Evolutionary conservation across 2,329 filamentous ascomycete species (phyloP), one percentile per base, ranked within the genome.

Genomic region (Furcasterigmium sp.): DNA sequence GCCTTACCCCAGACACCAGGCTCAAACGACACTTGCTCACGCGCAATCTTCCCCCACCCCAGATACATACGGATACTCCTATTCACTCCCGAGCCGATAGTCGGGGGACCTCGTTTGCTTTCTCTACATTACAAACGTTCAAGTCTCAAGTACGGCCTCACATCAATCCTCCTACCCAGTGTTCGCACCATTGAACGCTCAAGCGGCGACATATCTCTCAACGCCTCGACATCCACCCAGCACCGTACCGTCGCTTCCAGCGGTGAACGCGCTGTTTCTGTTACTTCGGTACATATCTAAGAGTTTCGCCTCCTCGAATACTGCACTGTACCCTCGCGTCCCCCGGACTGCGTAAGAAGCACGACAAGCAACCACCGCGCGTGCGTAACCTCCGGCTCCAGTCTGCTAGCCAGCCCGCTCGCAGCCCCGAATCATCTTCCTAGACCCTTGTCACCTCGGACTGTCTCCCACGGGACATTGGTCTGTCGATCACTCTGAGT

Each of bases 401-500:
- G 56, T 57, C 60, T 59, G 54, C 55, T 52, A 59, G 58, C 62
- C 61, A 64, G 60, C 61, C 60, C 63, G 61, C 61, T 65, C 62
- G 56, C 53, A 56, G 23, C 23, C 23, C 23, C 7, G 7, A 26
- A 26, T 26, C 23, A 7, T 17, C 13, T 34, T 6, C 30, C 55
- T 61, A 51, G 58, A 70, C 67, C 69, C 65, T 67, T 62, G 63
- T 62, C 63, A 55, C 64, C 60, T 68, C 64, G 64, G 63, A 61
- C 63, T 59, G 65, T 63, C 64, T 65, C 60, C 60, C 67, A 68
- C 65, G 66, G 70, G 70, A 73, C 65, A 72, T 69, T 66, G 64
- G 63, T 59, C 58, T 70, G 75, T 69, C 73, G 74, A 78, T 78
- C 74, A 65, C 62, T 68, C 59, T 64, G 66, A 55, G 61, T 68